phyloP scores from a whole-genome alignment of 2,329 filamentous ascomycete species.

The Verticillium tricorpus region DNA sequence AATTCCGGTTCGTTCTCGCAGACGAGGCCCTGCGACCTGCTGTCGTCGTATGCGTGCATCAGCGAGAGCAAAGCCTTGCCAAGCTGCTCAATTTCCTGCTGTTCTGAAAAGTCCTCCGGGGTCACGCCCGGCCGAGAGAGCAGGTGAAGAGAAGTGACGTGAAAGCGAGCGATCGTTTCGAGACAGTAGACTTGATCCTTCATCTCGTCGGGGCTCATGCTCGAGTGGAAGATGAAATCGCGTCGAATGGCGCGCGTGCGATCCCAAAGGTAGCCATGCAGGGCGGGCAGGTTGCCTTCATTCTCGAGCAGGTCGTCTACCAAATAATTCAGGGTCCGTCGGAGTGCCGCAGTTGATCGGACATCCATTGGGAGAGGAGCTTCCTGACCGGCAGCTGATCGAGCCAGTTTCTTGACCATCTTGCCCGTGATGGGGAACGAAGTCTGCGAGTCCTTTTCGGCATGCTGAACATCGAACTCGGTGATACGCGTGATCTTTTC shows the following conservation, averaged over 20 bases:
- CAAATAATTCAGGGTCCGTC: slow-evolving; percentile 58
- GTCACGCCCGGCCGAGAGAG: slow-evolving; percentile 52
- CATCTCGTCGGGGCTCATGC: slow-evolving; percentile 52
- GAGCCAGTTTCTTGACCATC: slow-evolving; percentile 65
- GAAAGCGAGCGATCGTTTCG: slow-evolving; percentile 63
- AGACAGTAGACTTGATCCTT: slow-evolving; percentile 57
- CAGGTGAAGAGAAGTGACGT: slow-evolving; percentile 60
- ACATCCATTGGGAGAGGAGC: slow-evolving; percentile 65
- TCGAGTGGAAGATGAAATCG: slow-evolving; percentile 64
- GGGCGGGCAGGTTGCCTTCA: slow-evolving; percentile 48
- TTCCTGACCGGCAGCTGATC: slow-evolving; percentile 65
- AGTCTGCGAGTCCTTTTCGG: slow-evolving; percentile 46
- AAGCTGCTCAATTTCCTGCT: slow-evolving; percentile 65
- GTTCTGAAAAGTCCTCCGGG: slow-evolving; percentile 58
- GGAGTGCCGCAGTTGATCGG: slow-evolving; percentile 53
- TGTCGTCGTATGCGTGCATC: slow-evolving; percentile 63
- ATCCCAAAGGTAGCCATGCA: slow-evolving; percentile 66
- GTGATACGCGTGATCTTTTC: slow-evolving; percentile 60
- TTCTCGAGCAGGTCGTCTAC: slow-evolving; percentile 53
- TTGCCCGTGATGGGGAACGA: slow-evolving; percentile 42
- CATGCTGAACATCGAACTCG: slow-evolving; percentile 52
- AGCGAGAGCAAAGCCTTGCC: slow-evolving; percentile 61
- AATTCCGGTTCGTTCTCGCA: slow-evolving; percentile 65
- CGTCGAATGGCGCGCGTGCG: slow-evolving; percentile 62
- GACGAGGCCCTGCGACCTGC: slow-evolving; percentile 49